Percentiles rank a stretch among this genome's conserved stretches.
Evolutionary conservation across 192 early-diverging fungal species (phyloP).

Genomic region (Coemansia sp.): DNA sequence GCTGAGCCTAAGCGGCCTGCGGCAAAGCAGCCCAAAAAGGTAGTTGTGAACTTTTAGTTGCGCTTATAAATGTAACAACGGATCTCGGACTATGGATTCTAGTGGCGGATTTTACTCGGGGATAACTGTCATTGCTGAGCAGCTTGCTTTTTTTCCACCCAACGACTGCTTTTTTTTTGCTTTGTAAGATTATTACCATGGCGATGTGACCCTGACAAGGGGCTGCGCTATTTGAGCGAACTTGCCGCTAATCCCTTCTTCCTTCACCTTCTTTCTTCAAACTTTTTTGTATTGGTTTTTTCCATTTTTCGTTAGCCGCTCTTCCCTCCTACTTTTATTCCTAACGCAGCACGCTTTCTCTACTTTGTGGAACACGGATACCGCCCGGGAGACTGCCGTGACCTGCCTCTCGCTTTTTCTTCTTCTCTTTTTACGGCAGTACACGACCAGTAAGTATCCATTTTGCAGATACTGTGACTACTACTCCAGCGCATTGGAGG

Average conservation of each 20-base stretch:
- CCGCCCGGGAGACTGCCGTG: not conserved
- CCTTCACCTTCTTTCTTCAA: not conserved
- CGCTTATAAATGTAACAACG: not conserved
- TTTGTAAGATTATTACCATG: not conserved
- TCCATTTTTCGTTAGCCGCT: not conserved
- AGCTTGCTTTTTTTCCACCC: not conserved
- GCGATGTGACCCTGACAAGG: not conserved
- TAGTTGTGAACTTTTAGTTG: conserved; percentile 22
- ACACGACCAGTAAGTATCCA: not conserved
- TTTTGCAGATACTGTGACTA: not conserved
- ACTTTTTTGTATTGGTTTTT: not conserved
- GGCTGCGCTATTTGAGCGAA: too few species aligned
- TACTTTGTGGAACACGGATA: not conserved
- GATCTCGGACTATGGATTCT: not conserved
- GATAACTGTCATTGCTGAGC: not conserved
- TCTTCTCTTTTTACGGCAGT: not conserved
- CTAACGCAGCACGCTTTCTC: too few species aligned
- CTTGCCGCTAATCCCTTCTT: not conserved
- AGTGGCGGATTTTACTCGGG: not conserved
- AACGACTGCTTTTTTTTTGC: not conserved
- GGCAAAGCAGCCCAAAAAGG: conserved; percentile 17
- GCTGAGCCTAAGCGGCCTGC: not conserved
- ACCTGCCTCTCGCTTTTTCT: not conserved
- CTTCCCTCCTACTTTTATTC: not conserved
- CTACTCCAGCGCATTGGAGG: not conserved